A percentile compares a stretch with the other conserved stretches of the same genome.
Evolutionary conservation across 83 land plant genomes (phyloP).

Genomic region (Larix sibirica): DNA sequence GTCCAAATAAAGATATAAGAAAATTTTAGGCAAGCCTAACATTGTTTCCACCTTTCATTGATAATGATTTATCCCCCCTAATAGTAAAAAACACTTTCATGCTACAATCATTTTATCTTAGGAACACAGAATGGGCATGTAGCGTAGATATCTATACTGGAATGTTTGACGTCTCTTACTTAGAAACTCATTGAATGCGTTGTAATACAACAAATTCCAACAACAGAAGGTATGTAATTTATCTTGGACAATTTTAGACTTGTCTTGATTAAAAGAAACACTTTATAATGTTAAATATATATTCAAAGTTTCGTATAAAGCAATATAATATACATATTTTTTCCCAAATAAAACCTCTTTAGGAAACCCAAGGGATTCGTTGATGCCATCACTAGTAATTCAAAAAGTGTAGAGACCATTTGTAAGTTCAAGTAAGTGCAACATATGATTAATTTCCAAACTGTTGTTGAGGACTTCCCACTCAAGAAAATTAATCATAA

Average conservation of each 20-base stretch:
- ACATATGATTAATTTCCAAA: too few species aligned
- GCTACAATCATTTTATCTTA: slow-evolving; percentile 88
- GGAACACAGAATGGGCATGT: slow-evolving; percentile 98
- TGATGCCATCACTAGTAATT: too few species aligned
- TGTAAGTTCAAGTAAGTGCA: too few species aligned
- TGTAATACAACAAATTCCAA: background rate
- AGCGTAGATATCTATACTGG: slow-evolving; percentile 99
- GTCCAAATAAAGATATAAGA: slow-evolving; percentile 90
- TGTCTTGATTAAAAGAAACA: background rate
- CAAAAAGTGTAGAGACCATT: too few species aligned
- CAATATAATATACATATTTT: too few species aligned
- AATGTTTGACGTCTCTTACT: slow-evolving; percentile 12
- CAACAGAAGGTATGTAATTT: background rate
- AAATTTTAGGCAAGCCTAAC: slow-evolving; percentile 94
- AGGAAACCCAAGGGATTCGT: too few species aligned
- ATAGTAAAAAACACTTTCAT: slow-evolving; percentile 77
- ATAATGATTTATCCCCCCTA: slow-evolving; percentile 85
- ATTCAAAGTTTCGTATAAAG: background rate
- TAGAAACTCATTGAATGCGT: background rate
- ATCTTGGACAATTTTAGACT: background rate
- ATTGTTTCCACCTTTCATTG: slow-evolving; percentile 89
- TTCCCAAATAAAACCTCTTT: too few species aligned
- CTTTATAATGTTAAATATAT: background rate
- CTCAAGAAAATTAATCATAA: too few species aligned
- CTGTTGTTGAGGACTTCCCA: too few species aligned